Base-by-base conservation (phyloP, 345 rosid genomes). In the Corchorus olitorius region DNA sequence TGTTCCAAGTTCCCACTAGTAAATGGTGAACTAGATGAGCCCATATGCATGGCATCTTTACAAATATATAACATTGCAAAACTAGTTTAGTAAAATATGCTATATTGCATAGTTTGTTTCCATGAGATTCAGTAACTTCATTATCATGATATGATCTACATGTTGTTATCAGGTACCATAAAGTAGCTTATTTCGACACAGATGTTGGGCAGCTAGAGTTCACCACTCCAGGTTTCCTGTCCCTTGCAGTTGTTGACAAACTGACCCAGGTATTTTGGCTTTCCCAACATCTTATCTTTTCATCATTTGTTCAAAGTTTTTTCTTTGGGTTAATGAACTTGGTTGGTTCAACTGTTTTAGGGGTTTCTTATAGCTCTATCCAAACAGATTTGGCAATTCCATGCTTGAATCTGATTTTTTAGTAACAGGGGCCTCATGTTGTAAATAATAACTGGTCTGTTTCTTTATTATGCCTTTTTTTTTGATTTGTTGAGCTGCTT, bases 161-260 rank as follows among this genome's bases (percentile, higher is more conserved):
- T 34, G 72, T 61, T 67, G 41, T 81, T 77, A 80, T 78, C 90
- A 94, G 99, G 78, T 92, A 89, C 79, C 88, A 76, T 74, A 92
- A 82, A 78, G 97, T 91, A 33, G 97, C 91, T 65, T 96, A 88
- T 82, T 89, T 94, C 91, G 98, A 96, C 82, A 87, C 91, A 0
- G 99, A 96, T 85, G 97, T 91, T 78, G 99, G 99, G 65, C 98
- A 96, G 83, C 89, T 98, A 50, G 98, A 96, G 81, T 94, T 93
- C 70, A 90, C 98, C 65, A 73, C 94, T 75, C 95, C 97, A 73
- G 99, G 98, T 55, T 87, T 96, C 67, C 82, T 93, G 33, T 96
- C 99, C 76, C 89, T 96, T 75, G 89, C 93, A 20, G 80, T 90
- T 61, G 88, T 92, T 19, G 95, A 92, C 75, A 81, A 86, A 80